Conservation (phyloP, 148 eudicot species). For the Rhododendron ferrugineum region DNA sequence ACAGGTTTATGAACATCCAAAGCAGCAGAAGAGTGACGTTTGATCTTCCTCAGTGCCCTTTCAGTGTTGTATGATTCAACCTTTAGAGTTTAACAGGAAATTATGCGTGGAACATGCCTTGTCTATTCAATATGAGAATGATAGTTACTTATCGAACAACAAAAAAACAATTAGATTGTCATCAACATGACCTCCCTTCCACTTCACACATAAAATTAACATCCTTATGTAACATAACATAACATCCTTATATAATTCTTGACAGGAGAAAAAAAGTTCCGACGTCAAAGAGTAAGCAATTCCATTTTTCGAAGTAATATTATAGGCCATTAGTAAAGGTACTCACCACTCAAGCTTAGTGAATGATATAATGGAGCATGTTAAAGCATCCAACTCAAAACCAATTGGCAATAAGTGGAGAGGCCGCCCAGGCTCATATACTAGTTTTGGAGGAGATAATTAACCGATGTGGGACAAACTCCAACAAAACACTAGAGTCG, state of each 20-base stretch:
- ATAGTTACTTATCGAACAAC: background rate
- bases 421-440: too few species aligned
- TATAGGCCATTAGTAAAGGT: background rate
- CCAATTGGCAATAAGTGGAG: too few species aligned
- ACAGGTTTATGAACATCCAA: slow-evolving; percentile 25
- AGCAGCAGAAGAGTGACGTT: slow-evolving; percentile 37
- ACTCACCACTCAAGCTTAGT: background rate
- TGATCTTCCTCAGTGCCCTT: slow-evolving; percentile 54
- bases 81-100: slow-evolving; percentile 23
- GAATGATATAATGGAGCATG: background rate
- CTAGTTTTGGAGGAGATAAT: too few species aligned
- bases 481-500: too few species aligned
- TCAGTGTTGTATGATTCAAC: slow-evolving; percentile 59
- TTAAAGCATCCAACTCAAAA: too few species aligned
- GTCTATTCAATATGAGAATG: background rate
- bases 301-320: background rate
- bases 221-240: too few species aligned
- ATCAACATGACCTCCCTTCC: background rate
- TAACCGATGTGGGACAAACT: too few species aligned
- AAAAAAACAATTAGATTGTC: background rate
- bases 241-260: background rate
- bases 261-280: background rate
- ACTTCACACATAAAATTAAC: background rate
- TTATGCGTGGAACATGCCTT: background rate
- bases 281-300: background rate